Conservation (phyloP, 1,284 basidiomycete species). For the Trichosporon ovoides region DNA sequence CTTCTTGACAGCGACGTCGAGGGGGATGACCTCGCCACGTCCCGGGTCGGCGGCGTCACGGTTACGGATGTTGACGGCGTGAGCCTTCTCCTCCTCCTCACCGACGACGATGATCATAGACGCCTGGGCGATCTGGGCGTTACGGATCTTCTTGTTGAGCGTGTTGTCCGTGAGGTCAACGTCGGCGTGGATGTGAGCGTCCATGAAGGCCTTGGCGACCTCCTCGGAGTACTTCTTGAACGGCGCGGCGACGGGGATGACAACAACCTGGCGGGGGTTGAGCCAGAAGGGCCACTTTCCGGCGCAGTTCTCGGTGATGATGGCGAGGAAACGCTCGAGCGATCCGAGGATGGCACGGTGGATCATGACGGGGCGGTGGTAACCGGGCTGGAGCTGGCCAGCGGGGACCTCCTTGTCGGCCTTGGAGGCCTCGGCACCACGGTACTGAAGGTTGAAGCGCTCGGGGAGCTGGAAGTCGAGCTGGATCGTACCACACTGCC, state of each 20-base stretch:
- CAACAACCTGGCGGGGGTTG: slow-evolving; percentile 86
- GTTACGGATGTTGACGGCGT: slow-evolving; percentile 91
- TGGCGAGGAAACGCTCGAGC: slow-evolving; percentile 93
- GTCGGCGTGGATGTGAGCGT: slow-evolving; percentile 77
- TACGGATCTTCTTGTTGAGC: slow-evolving; percentile 92
- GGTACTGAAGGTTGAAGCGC: slow-evolving; percentile 91
- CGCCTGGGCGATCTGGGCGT: slow-evolving; percentile 88
- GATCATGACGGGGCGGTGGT: slow-evolving; percentile 88
- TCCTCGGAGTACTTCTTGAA: slow-evolving; percentile 87
- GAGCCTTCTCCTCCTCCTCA: slow-evolving; percentile 76
- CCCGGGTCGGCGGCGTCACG: slow-evolving; percentile 66
- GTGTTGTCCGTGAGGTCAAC: slow-evolving; percentile 91
- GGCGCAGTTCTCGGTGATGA: slow-evolving; percentile 93
- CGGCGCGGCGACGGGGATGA: slow-evolving; percentile 81
- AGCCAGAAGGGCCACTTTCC: slow-evolving; percentile 99
- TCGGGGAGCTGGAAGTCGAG: slow-evolving; percentile 99
- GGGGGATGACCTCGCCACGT: slow-evolving; percentile 43
- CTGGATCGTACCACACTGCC: slow-evolving; percentile 94
- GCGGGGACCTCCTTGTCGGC: slow-evolving; percentile 43
- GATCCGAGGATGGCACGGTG: slow-evolving; percentile 95
- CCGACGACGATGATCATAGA: slow-evolving; percentile 94
- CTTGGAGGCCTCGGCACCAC: slow-evolving; percentile 55
- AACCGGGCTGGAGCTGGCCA: slow-evolving; percentile 53
- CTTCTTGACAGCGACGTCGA: slow-evolving; percentile 38
- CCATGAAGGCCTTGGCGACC: slow-evolving; percentile 54